Evolutionary conservation across 1,284 basidiomycete species (phyloP).

Genomic region (Pseudozyma thailandica): DNA sequence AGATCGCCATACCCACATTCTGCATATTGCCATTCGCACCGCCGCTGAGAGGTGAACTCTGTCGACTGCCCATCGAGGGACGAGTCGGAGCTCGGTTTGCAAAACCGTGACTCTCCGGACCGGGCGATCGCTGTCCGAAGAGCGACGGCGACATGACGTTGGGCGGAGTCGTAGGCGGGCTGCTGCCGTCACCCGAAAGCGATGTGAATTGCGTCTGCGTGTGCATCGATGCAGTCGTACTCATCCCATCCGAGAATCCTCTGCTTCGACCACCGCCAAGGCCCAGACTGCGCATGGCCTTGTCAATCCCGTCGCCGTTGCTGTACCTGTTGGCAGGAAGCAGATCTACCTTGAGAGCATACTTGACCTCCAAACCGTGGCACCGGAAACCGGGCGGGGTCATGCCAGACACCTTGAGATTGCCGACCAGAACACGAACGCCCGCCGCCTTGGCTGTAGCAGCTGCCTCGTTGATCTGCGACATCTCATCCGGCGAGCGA

Average conservation of each 20-base stretch:
- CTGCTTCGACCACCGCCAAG: slow-evolving; percentile 25
- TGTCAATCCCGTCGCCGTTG: slow-evolving; percentile 29
- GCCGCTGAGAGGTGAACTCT: slow-evolving; percentile 24
- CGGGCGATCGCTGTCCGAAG: slow-evolving; percentile 29
- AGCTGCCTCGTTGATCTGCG: slow-evolving; percentile 38
- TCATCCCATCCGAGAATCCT: slow-evolving; percentile 38
- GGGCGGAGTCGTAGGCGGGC: slow-evolving; percentile 42
- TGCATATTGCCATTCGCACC: slow-evolving; percentile 8
- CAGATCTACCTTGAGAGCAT: slow-evolving; percentile 62
- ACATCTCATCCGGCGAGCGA: slow-evolving; percentile 39
- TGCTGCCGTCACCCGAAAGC: slow-evolving; percentile 36
- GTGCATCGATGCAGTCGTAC: slow-evolving; percentile 47
- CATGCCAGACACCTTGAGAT: slow-evolving; percentile 46
- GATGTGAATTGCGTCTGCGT: slow-evolving; percentile 53
- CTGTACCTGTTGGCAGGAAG: slow-evolving; percentile 43
- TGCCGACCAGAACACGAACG: slow-evolving; percentile 54
- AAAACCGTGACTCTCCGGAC: slow-evolving; percentile 11
- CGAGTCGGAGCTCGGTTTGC: slow-evolving; percentile 9
- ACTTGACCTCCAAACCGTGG: slow-evolving; percentile 63
- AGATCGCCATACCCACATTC: slow-evolving; percentile 34
- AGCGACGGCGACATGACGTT: slow-evolving; percentile 21
- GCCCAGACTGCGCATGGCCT: slow-evolving; percentile 36
- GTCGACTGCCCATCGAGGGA: slow-evolving; percentile 18
- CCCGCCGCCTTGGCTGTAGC: slow-evolving; percentile 41
- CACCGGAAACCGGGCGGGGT: slow-evolving; percentile 58